Evolutionary conservation across 2,329 filamentous ascomycete genomes (phyloP), one percentile per base, ranked within the genome.

Genomic region (Aspergillus ustus): DNA sequence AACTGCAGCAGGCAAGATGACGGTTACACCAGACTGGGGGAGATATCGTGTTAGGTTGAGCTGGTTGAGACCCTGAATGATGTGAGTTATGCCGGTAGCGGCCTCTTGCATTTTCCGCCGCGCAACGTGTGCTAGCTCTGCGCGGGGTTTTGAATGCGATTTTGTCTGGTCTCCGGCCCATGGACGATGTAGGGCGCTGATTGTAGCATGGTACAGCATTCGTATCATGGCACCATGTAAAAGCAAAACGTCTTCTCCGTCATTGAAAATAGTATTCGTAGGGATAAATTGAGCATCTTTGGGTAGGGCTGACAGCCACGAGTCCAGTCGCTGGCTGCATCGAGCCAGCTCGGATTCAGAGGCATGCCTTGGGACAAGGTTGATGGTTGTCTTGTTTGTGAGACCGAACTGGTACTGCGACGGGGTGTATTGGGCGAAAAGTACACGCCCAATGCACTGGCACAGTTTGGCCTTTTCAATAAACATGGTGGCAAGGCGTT

Each of bases 151-250:
- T n/a, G n/a, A n/a, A 81, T 25, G 76, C 52, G 63, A 67, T 69
- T 66, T 79, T 67, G 55, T 74, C 65, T 61, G 87, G 83, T 74
- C 69, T 49, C 71, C 73, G 7, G 66, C 92, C 69, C 94, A 92
- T 2, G 93, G 93, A 25, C 93, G 87, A 75, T 97, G 91, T 11
- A 97, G 83, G 1, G 92, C 92, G 50, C 92, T 95, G n/a, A 94
- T 83, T 1, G 92, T 95, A 1, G 92, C 94, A 76, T 92, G 92
- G 75, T 93, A 96, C 0, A 95, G 87, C 90, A 96, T 94, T 75
- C 95, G 91, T 29, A 97, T 81, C 54, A 97, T 84, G n/a, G 90
- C 91, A 44, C 91, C 85, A 71, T 96, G 91, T 1, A 96, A 77
- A 52, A 84, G 79, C 7, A 87, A 67, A 2, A 80, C 77, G 44